Percentiles rank a stretch among this genome's conserved stretches.
Evolutionary conservation across 2,329 filamentous ascomycete genomes (phyloP).

Genomic region (Diaporthe ampelina): DNA sequence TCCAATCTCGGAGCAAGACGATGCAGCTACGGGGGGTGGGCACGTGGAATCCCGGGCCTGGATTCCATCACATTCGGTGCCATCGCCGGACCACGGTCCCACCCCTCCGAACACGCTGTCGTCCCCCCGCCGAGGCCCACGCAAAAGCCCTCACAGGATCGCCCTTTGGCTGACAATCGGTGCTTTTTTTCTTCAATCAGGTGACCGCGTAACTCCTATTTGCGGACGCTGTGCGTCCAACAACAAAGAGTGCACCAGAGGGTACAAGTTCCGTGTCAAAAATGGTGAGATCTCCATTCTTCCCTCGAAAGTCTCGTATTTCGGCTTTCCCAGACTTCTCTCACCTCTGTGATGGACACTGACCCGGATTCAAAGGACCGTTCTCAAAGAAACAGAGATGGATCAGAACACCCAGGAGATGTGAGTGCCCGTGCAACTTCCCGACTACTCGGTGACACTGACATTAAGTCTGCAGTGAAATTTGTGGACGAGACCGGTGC

Average conservation of each 20-base stretch:
- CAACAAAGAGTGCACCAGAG: slow-evolving; percentile 48
- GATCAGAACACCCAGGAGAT: slow-evolving; percentile 49
- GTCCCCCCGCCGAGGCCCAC: slow-evolving; percentile 5
- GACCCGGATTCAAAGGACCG: slow-evolving; percentile 43
- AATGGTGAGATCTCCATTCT: slow-evolving; percentile 41
- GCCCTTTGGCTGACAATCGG: slow-evolving; percentile 22
- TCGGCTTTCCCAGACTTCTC: neutral
- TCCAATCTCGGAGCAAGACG: slow-evolving; percentile 1
- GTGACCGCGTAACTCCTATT: slow-evolving; percentile 54
- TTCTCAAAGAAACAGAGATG: slow-evolving; percentile 51
- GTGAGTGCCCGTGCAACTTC: slow-evolving; percentile 43
- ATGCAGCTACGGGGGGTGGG: slow-evolving; percentile 9
- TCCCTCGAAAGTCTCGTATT: neutral
- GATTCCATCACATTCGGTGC: slow-evolving; percentile 18
- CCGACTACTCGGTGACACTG: neutral
- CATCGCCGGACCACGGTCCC: slow-evolving; percentile 7
- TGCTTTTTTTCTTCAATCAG: slow-evolving; percentile 44
- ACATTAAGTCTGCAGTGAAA: slow-evolving; percentile 43
- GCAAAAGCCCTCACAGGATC: neutral
- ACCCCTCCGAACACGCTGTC: slow-evolving; percentile 29
- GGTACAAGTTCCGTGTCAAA: slow-evolving; percentile 52
- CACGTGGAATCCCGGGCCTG: slow-evolving; percentile 11
- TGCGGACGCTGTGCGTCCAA: slow-evolving; percentile 51
- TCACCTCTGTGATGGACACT: neutral
- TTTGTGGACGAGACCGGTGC: slow-evolving; percentile 47